These are phyloP conservation scores for Tetrahymena elliotti DNA, from an alignment of 73 alveolate species.

Conservation along the genomic window DNA sequence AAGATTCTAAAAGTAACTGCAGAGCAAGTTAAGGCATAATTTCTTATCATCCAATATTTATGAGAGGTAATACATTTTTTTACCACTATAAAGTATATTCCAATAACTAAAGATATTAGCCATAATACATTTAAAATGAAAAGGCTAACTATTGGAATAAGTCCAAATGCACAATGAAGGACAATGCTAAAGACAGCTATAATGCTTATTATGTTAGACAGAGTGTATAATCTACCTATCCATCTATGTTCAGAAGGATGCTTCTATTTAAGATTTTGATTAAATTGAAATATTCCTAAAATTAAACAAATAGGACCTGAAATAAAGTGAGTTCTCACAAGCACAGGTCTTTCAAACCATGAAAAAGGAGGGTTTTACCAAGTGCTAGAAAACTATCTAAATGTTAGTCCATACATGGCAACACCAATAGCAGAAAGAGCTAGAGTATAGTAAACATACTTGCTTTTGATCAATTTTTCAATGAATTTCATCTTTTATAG, in stretches of 20 bases:
- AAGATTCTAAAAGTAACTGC: not conserved
- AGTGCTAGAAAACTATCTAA: not conserved
- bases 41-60: not conserved
- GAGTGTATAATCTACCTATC: not conserved
- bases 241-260: not conserved
- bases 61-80: not conserved
- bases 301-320: not conserved
- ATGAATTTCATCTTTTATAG: not conserved
- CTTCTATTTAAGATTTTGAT: not conserved
- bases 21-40: not conserved
- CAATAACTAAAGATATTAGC: not conserved
- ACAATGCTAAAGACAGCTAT: not conserved
- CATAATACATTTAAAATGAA: not conserved
- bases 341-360: not conserved
- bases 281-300: not conserved
- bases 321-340: not conserved
- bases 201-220: not conserved
- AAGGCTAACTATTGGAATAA: not conserved
- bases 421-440: not conserved
- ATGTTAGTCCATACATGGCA: not conserved
- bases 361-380: not conserved
- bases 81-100: not conserved
- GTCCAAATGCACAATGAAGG: not conserved
- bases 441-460: not conserved
- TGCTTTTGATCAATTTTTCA: not conserved